Conservation (phyloP, 106 monocot species). For the Hemerocallis citrina region DNA sequence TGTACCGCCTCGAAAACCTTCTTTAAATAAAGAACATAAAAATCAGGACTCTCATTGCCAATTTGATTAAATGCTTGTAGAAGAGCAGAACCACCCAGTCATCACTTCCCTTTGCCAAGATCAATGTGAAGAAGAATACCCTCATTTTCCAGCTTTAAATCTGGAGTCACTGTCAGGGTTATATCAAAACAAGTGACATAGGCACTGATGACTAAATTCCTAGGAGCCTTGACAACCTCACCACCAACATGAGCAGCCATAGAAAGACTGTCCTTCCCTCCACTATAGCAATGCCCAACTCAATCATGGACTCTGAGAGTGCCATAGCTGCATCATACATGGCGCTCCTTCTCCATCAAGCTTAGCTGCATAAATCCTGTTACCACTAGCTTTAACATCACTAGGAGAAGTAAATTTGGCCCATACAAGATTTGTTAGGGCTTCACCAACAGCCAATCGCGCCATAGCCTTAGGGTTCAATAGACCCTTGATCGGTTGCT, state of each 20-base stretch:
- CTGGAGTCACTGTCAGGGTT: constrained; percentile 81
- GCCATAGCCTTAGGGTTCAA: constrained; percentile 77
- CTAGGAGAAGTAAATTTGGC: constrained; percentile 73
- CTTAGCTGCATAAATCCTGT: constrained; percentile 98
- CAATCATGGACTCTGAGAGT: constrained; percentile 76
- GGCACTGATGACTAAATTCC: constrained; percentile 76
- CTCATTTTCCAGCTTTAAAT: constrained; percentile 62
- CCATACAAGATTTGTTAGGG: constrained; percentile 87
- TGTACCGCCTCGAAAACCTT: constrained; percentile 60
- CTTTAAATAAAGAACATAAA: constrained; percentile 66
- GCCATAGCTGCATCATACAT: constrained; percentile 92
- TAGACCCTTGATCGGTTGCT: constrained; percentile 82
- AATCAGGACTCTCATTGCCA: constrained; percentile 66
- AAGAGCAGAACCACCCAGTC: constrained; percentile 82
- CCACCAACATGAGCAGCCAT: constrained; percentile 69
- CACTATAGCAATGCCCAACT: constrained; percentile 88
- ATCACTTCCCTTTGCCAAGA: constrained; percentile 47
- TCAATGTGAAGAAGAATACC: constrained; percentile 71
- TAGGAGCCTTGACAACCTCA: constrained; percentile 90
- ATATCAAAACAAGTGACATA: constrained; percentile 86
- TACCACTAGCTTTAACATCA: constrained; percentile 90
- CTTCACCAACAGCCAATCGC: constrained; percentile 77
- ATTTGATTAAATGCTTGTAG: constrained; percentile 72
- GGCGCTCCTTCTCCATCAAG: constrained; percentile 86
- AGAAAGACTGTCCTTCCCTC: constrained; percentile 92